These are phyloP conservation scores for Trichoderma gracile DNA, from an alignment of 2,329 filamentous ascomycete genomes.

Conservation along the genomic window DNA sequence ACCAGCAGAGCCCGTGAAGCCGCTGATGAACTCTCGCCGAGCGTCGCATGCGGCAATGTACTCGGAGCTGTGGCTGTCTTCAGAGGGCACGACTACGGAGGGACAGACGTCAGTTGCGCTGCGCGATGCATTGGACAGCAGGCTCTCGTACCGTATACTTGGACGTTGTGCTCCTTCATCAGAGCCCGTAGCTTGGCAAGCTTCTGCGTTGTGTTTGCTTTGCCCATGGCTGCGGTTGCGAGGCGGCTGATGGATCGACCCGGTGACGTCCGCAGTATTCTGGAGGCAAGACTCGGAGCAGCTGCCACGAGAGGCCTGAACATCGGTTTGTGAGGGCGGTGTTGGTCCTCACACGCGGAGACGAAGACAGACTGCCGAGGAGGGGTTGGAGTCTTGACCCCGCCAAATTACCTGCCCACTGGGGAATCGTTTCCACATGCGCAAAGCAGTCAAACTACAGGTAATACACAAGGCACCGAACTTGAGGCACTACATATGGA, in stretches of 20 bases:
- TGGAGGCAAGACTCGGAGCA: not conserved
- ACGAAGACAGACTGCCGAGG: not conserved
- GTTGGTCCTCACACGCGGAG: not conserved
- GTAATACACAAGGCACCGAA: too few relatives aligned
- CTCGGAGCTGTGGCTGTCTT: conserved; percentile 96
- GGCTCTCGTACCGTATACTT: conserved; percentile 78
- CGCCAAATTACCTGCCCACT: not conserved
- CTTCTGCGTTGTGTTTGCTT: conserved; percentile 73
- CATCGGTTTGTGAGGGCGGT: not conserved
- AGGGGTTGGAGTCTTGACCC: not conserved
- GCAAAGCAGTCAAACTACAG: not conserved
- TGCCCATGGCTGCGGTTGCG: conserved; percentile 35
- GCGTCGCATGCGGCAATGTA: conserved; percentile 97
- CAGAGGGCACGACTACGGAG: conserved; percentile 80
- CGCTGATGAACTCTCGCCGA: conserved; percentile 85
- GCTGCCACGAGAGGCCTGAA: conserved; percentile 1
- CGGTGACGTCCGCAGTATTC: not conserved
- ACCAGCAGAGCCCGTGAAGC: conserved; percentile 93
- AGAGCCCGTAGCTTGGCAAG: conserved; percentile 75
- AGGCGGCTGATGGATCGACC: conserved; percentile 3
- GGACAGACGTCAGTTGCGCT: conserved; percentile 26
- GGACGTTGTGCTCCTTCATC: conserved; percentile 84
- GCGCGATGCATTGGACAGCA: not conserved
- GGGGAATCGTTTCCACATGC: not conserved
- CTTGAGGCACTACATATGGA: too few relatives aligned